A percentile compares a stretch with the other conserved stretches of the same genome.
phyloP scores from a whole-genome alignment of 2,329 filamentous ascomycete species.

The Arthrobotrys entomopaga region DNA sequence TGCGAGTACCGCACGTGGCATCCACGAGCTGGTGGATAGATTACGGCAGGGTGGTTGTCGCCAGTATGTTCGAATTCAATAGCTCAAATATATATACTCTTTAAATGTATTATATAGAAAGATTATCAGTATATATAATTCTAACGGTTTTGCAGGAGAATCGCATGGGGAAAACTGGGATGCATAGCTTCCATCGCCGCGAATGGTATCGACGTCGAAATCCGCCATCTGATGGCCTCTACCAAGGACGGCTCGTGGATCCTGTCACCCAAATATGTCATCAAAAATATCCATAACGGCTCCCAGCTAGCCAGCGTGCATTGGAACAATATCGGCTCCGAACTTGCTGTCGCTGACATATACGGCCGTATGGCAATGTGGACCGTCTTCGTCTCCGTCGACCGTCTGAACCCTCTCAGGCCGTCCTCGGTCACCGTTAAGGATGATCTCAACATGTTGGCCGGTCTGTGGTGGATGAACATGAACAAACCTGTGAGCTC shows the following conservation, averaged over 20 bases:
- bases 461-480: slow-evolving; percentile 85
- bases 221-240: slow-evolving; percentile 77
- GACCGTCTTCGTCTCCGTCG: slow-evolving; percentile 76
- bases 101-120: not conserved
- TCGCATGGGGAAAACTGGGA: slow-evolving; percentile 88
- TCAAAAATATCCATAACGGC: slow-evolving; percentile 71
- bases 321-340: slow-evolving; percentile 80
- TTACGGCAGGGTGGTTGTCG: slow-evolving; percentile 58
- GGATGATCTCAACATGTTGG: slow-evolving; percentile 79
- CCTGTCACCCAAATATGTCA: slow-evolving; percentile 75
- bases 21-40: slow-evolving; percentile 56
- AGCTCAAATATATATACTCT: too few relatives aligned
- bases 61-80: slow-evolving; percentile 51
- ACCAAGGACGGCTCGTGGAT: slow-evolving; percentile 78
- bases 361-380: slow-evolving; percentile 81
- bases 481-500: slow-evolving; percentile 65
- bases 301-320: slow-evolving; percentile 80
- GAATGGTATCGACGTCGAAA: slow-evolving; percentile 75
- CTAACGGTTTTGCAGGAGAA: slow-evolving; percentile 67
- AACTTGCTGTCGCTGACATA: slow-evolving; percentile 84
- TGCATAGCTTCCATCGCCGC: slow-evolving; percentile 82
- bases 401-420: slow-evolving; percentile 73
- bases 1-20: slow-evolving; percentile 54
- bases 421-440: slow-evolving; percentile 74
- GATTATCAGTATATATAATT: not conserved